A percentile compares a stretch with the other conserved stretches of the same genome.
Conservation (phyloP, 2,329 filamentous ascomycete genomes). For the Chalaropsis ovoidea region DNA sequence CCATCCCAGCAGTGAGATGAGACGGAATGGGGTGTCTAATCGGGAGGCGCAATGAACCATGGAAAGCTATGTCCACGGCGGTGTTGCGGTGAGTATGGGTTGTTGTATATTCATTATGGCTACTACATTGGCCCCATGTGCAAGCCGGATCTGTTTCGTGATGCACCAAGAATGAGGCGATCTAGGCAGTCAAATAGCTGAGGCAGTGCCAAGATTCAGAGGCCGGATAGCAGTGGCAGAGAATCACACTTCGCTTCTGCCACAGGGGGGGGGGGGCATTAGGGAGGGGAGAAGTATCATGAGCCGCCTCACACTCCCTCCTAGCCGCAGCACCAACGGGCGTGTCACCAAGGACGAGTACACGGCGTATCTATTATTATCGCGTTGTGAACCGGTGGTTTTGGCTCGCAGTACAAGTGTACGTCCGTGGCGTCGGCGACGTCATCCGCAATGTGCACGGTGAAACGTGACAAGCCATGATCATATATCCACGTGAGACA, state of each 20-base stretch:
- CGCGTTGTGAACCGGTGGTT: neutral
- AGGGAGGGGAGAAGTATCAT: neutral
- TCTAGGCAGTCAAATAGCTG: neutral
- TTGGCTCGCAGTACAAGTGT: neutral
- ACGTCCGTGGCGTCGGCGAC: neutral
- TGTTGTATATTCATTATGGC: neutral
- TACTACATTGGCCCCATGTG: neutral
- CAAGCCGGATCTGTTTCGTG: neutral
- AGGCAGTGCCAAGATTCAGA: neutral
- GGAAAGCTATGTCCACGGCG: neutral
- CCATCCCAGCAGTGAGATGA: neutral
- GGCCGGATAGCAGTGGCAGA: neutral
- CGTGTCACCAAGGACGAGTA: neutral
- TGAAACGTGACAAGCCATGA: neutral
- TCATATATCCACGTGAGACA: conserved; percentile 6
- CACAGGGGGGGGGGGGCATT: neutral
- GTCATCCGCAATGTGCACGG: neutral
- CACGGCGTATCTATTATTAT: conserved; percentile 2
- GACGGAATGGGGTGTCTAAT: neutral
- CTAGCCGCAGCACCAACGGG: neutral
- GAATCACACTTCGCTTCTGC: neutral
- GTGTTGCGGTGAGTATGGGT: neutral
- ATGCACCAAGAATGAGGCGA: neutral
- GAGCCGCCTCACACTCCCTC: neutral
- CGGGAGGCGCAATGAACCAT: neutral